phyloP scores from a whole-genome alignment of 108 stramenopile species.

The Conticribra guillardii region DNA sequence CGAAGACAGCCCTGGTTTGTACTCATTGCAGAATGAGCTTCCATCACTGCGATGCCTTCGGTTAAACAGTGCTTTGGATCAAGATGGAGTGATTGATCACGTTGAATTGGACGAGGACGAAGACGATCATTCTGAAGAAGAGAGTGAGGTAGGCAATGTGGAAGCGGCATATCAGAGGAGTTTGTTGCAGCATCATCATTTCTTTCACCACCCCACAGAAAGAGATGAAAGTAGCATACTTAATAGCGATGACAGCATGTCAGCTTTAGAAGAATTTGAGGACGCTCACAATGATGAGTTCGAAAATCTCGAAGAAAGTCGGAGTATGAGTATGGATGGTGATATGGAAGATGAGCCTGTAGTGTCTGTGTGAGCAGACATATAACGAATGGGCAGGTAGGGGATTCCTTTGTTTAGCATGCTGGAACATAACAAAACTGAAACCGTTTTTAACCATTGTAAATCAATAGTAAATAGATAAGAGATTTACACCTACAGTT shows the following conservation, averaged over 20 bases:
- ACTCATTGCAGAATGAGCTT: slow-evolving; percentile 63
- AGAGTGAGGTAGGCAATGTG: slow-evolving; percentile 20
- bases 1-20: slow-evolving; percentile 47
- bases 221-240: slow-evolving; percentile 15
- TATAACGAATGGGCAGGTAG: no score
- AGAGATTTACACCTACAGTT: no score
- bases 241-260: not conserved
- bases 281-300: not conserved
- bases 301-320: not conserved
- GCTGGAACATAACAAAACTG: no score
- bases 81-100: slow-evolving; percentile 64
- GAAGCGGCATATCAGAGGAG: slow-evolving; percentile 7
- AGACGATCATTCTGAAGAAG: slow-evolving; percentile 21
- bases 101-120: slow-evolving; percentile 14
- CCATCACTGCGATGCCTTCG: slow-evolving; percentile 79
- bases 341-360: not conserved
- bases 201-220: slow-evolving; percentile 9
- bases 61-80: slow-evolving; percentile 57
- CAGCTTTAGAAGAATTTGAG: not conserved
- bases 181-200: slow-evolving; percentile 13
- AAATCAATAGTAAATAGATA: no score
- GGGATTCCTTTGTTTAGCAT: no score
- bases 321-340: not conserved
- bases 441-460: no score
- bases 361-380: not conserved